phyloP scores from a whole-genome alignment of 768 basidiomycete genomes.

The Boletus tomentosulus region DNA sequence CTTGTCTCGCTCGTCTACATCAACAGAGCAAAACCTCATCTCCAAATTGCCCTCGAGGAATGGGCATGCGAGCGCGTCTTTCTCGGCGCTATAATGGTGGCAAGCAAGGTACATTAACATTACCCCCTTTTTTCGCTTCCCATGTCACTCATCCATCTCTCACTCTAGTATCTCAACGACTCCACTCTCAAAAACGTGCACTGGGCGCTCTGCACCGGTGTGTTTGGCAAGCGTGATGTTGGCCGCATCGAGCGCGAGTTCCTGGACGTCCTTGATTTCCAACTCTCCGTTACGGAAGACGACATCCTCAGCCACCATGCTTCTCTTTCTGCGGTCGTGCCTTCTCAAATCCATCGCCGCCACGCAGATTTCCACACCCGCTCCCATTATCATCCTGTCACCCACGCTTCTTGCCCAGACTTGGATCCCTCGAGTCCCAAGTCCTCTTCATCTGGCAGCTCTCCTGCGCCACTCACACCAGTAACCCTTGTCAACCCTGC shows the following conservation, averaged over 20 bases:
- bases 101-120: slow-evolving; percentile 62
- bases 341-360: slow-evolving; percentile 26
- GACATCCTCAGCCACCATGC: slow-evolving; percentile 53
- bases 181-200: slow-evolving; percentile 88
- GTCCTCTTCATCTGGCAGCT: slow-evolving; percentile 34
- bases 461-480: slow-evolving; percentile 32
- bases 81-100: slow-evolving; percentile 82
- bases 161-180: slow-evolving; percentile 72
- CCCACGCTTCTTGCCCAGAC: slow-evolving; percentile 36
- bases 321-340: slow-evolving; percentile 28
- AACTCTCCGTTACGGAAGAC: slow-evolving; percentile 59
- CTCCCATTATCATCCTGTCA: slow-evolving; percentile 14
- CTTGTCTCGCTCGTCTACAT: slow-evolving; percentile 75
- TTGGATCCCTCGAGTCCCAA: slow-evolving; percentile 41
- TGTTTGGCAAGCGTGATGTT: slow-evolving; percentile 77
- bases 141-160: slow-evolving; percentile 10
- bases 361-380: slow-evolving; percentile 21
- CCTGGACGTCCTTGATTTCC: slow-evolving; percentile 74
- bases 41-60: slow-evolving; percentile 76
- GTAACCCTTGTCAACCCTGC: slow-evolving; percentile 21
- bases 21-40: slow-evolving; percentile 69
- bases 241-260: slow-evolving; percentile 82
- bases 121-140: slow-evolving; percentile 15
- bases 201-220: slow-evolving; percentile 82
- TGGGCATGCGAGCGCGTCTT: slow-evolving; percentile 91